phyloP scores from a whole-genome alignment of 2,329 filamentous ascomycete genomes.

The Emmonsia crescens region DNA sequence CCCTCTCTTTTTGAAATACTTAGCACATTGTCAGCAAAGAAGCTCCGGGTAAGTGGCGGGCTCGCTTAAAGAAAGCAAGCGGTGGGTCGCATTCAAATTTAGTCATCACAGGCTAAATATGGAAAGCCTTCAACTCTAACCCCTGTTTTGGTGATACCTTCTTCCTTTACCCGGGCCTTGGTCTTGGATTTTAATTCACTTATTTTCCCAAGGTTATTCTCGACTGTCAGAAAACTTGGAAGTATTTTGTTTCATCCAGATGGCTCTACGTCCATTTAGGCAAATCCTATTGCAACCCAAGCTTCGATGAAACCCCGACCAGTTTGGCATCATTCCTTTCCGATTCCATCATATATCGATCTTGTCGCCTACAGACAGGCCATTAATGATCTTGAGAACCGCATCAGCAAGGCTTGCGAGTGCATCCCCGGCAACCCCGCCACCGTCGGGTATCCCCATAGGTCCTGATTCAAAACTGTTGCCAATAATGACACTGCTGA shows the following conservation, averaged over 20 bases:
- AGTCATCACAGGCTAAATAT: too few species aligned
- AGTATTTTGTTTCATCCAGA: background rate
- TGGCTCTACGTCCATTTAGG: background rate
- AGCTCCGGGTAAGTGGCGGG: too few species aligned
- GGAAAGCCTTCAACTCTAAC: too few species aligned
- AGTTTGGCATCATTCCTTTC: background rate
- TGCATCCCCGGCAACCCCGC: background rate
- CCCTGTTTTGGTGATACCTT: too few species aligned
- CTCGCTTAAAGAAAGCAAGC: background rate
- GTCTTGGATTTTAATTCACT: too few species aligned
- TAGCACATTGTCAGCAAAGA: too few species aligned
- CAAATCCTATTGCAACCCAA: background rate
- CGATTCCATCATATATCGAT: background rate
- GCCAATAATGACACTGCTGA: background rate
- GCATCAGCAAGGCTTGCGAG: background rate
- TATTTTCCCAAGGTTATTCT: too few species aligned
- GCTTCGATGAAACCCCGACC: background rate
- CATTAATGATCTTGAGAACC: background rate
- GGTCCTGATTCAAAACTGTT: background rate
- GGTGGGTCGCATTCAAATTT: too few species aligned
- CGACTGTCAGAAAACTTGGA: background rate
- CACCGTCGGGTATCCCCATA: background rate
- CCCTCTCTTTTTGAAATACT: too few species aligned
- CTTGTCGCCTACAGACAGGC: background rate
- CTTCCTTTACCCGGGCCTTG: too few species aligned